A percentile compares a stretch with the other conserved stretches of the same genome.
phyloP scores from a whole-genome alignment of 345 rosid genomes.

The Populus deltoides region DNA sequence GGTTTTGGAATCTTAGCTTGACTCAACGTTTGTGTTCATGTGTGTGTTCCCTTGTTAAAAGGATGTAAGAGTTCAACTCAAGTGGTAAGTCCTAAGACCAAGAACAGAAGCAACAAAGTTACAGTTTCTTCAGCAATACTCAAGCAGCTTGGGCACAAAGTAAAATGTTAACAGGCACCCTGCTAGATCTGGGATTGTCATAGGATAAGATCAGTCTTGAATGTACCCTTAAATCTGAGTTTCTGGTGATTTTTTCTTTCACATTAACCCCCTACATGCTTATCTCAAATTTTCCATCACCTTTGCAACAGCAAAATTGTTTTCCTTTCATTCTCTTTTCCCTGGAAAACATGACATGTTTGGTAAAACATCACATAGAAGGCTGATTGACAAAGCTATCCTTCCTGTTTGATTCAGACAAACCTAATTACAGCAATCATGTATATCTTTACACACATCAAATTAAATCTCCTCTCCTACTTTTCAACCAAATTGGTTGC shows the following conservation, averaged over 20 bases:
- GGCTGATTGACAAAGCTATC: background rate
- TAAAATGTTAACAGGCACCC: too few relatives aligned
- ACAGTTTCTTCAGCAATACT: too few relatives aligned
- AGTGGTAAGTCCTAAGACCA: too few relatives aligned
- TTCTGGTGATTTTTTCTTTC: background rate
- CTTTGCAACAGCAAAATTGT: background rate
- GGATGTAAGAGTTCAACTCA: too few relatives aligned
- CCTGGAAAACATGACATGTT: background rate
- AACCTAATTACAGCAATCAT: background rate
- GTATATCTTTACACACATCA: background rate
- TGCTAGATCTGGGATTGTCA: too few relatives aligned
- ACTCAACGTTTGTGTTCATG: too few relatives aligned
- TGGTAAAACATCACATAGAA: background rate
- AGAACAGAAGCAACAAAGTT: too few relatives aligned
- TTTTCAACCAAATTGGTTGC: background rate
- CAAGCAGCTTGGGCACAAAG: too few relatives aligned
- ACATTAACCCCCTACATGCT: background rate
- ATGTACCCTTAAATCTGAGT: too few relatives aligned
- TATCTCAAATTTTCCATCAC: background rate
- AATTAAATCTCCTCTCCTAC: background rate
- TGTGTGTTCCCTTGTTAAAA: too few relatives aligned
- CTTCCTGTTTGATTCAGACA: background rate
- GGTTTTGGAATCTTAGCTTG: too few relatives aligned
- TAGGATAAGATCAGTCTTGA: too few relatives aligned
- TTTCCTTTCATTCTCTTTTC: background rate